These are phyloP conservation scores for Daldinia grandis DNA, from an alignment of 495 filamentous ascomycete genomes.

Conservation along the genomic window DNA sequence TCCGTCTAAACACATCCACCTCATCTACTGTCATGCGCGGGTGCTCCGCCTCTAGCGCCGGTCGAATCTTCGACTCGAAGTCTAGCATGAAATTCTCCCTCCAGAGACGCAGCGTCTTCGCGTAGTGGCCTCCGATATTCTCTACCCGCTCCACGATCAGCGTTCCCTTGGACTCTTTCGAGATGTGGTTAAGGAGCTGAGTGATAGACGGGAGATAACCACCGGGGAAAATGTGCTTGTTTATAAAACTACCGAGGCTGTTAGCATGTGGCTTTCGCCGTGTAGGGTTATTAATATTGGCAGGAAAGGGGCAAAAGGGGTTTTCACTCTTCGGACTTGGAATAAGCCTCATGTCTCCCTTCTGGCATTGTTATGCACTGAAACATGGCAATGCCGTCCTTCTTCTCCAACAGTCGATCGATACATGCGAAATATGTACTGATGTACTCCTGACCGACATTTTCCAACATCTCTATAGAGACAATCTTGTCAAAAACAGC, in stretches of 20 bases:
- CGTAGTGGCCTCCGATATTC: slow-evolving; percentile 76
- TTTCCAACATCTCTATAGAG: slow-evolving; percentile 80
- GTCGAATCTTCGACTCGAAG: slow-evolving; percentile 65
- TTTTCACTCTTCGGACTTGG: slow-evolving; percentile 56
- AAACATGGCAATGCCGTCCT: slow-evolving; percentile 72
- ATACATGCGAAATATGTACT: slow-evolving; percentile 68
- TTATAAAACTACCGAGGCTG: slow-evolving; percentile 64
- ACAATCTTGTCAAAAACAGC: slow-evolving; percentile 71
- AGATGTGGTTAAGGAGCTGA: slow-evolving; percentile 68
- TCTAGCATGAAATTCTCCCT: slow-evolving; percentile 67
- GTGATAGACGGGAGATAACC: slow-evolving; percentile 73
- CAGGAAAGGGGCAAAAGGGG: slow-evolving; percentile 6
- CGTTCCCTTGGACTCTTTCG: slow-evolving; percentile 61
- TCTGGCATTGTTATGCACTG: slow-evolving; percentile 83
- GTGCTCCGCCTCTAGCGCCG: slow-evolving; percentile 62
- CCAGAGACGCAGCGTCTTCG: slow-evolving; percentile 73
- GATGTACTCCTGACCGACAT: slow-evolving; percentile 71
- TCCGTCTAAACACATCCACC: slow-evolving; percentile 70
- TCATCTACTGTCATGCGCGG: slow-evolving; percentile 63
- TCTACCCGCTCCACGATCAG: slow-evolving; percentile 69
- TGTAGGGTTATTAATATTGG: not conserved
- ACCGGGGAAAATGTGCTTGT: slow-evolving; percentile 78
- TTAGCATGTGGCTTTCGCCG: slow-evolving; percentile 47
- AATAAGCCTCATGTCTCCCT: slow-evolving; percentile 57
- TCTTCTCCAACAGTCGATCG: slow-evolving; percentile 65